phyloP scores from a whole-genome alignment of 108 stramenopile species.

The Stephanodiscus triporus region DNA sequence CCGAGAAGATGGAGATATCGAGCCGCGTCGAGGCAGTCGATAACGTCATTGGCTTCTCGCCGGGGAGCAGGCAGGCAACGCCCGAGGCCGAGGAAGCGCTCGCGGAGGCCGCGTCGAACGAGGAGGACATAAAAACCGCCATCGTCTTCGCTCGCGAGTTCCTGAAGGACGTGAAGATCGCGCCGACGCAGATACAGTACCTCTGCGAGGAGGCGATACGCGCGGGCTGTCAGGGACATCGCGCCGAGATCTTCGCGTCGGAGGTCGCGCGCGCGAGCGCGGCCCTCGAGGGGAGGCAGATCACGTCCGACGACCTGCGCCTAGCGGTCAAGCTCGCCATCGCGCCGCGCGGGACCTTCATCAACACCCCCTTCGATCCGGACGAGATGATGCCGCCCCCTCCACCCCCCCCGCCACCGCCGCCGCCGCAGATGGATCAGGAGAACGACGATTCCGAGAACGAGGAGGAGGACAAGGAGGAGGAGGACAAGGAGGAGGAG shows the following conservation, averaged over 20 bases:
- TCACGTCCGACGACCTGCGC: constrained; percentile 84
- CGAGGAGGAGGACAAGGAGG: constrained; percentile 82
- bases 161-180: constrained; percentile 78
- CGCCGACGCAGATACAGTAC: constrained; percentile 92
- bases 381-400: constrained; percentile 89
- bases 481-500: constrained; percentile 85
- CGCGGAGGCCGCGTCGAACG: constrained; percentile 77
- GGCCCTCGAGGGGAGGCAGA: constrained; percentile 90
- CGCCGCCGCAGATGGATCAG: constrained; percentile 84
- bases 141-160: constrained; percentile 95
- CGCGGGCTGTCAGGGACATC: constrained; percentile 95
- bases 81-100: constrained; percentile 67
- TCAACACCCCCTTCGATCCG: constrained; percentile 82
- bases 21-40: constrained; percentile 89
- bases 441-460: constrained; percentile 76
- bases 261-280: constrained; percentile 93
- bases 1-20: constrained; percentile 70
- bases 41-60: constrained; percentile 79
- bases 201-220: constrained; percentile 95
- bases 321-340: constrained; percentile 96
- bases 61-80: constrained; percentile 65
- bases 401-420: constrained; percentile 92
- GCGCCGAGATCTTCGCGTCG: constrained; percentile 94
- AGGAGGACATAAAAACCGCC: constrained; percentile 92
- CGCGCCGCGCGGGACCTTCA: constrained; percentile 93